phyloP scores from a whole-genome alignment of 768 basidiomycete genomes.

The Dacryopinax primogenitus region DNA sequence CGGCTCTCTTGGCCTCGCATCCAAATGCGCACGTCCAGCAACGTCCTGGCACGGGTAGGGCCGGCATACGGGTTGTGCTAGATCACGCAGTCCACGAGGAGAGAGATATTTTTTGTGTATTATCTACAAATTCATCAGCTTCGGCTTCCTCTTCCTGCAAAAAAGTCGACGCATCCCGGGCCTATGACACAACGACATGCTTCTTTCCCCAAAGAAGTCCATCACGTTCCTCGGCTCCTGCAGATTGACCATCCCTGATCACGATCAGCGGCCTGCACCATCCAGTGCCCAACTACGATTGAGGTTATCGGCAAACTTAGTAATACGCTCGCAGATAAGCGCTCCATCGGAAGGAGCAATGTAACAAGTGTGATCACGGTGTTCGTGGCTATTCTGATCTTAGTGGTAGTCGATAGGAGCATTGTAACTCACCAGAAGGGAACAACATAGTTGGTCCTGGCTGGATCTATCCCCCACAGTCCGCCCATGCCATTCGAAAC shows the following conservation, averaged over 20 bases:
- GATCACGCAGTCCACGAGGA: too few species aligned
- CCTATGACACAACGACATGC: constrained; percentile 5
- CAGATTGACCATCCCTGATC: too few species aligned
- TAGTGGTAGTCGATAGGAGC: too few species aligned
- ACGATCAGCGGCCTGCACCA: background rate
- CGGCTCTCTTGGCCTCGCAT: too few species aligned
- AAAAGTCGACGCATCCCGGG: too few species aligned
- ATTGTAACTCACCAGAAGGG: background rate
- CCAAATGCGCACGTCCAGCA: too few species aligned
- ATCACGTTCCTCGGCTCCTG: background rate
- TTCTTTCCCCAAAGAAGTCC: constrained; percentile 2
- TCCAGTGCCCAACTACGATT: background rate
- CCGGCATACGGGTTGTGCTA: too few species aligned
- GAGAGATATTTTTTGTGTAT: too few species aligned
- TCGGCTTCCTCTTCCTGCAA: too few species aligned
- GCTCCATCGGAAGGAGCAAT: background rate
- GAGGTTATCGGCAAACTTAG: background rate
- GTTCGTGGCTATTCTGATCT: background rate
- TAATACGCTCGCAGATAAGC: background rate
- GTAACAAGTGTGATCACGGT: background rate
- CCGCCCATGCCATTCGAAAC: background rate
- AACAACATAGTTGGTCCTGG: background rate
- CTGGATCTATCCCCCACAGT: background rate
- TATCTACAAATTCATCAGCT: too few species aligned
- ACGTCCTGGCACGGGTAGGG: too few species aligned